Percentiles rank a stretch among this genome's conserved stretches.
These are phyloP conservation scores for Gryganskiella cystojenkinii DNA, from an alignment of 192 early-diverging fungal species.

Conservation along the genomic window DNA sequence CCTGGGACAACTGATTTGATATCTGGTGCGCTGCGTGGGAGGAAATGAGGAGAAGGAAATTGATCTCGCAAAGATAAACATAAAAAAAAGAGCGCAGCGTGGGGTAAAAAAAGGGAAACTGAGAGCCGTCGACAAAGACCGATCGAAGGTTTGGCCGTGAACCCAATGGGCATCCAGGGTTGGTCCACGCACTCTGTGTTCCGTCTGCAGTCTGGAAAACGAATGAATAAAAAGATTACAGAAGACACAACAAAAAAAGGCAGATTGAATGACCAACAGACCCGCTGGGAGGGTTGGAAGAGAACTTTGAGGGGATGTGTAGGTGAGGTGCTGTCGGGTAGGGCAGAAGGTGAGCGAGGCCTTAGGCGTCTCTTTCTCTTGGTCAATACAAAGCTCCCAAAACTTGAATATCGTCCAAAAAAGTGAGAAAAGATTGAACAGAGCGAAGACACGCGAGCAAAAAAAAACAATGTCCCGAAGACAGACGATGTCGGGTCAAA, in stretches of 20 bases:
- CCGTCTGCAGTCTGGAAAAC: neutral
- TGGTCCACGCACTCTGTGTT: slow-evolving; percentile 31
- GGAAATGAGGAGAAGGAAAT: slow-evolving; percentile 13
- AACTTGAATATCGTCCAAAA: neutral
- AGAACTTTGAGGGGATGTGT: neutral
- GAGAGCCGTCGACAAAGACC: slow-evolving; percentile 11
- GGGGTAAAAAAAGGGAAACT: slow-evolving; percentile 5
- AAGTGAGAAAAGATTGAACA: neutral
- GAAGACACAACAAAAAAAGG: slow-evolving; percentile 6
- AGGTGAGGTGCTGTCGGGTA: neutral
- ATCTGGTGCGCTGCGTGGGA: too few relatives aligned
- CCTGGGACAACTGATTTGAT: too few relatives aligned
- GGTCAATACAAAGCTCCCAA: neutral
- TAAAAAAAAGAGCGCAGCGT: neutral
- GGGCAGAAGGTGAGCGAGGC: neutral
- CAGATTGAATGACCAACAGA: neutral
- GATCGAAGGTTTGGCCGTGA: neutral
- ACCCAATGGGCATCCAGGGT: slow-evolving; percentile 42
- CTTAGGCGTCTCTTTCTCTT: neutral
- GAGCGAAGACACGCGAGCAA: neutral
- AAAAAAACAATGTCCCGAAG: neutral
- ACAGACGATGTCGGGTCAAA: neutral
- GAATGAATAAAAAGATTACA: neutral
- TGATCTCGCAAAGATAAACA: too few relatives aligned
- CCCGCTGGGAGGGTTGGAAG: neutral